phyloP scores from a whole-genome alignment of 495 filamentous ascomycete species.

The Articulospora tetracladia region DNA sequence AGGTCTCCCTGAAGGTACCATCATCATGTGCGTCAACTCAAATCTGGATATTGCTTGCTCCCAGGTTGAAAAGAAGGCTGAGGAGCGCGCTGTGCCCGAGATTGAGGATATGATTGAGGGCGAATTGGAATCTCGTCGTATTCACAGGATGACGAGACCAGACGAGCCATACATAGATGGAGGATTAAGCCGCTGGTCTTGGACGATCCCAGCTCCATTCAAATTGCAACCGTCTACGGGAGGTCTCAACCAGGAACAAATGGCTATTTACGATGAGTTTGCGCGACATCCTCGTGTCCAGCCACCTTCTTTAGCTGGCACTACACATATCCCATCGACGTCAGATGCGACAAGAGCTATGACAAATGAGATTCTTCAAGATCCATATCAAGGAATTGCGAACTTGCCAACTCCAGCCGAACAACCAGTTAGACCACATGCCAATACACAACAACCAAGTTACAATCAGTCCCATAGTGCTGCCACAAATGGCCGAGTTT shows the following conservation, averaged over 20 bases:
- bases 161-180: conserved; percentile 81
- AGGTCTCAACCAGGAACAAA: conserved; percentile 86
- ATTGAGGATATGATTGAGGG: conserved; percentile 86
- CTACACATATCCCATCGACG: conserved; percentile 40
- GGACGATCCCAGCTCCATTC: conserved; percentile 86
- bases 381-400: conserved; percentile 72
- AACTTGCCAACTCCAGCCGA: conserved; percentile 78
- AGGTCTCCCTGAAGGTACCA: conserved; percentile 79
- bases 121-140: conserved; percentile 68
- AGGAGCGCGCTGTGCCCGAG: conserved; percentile 86
- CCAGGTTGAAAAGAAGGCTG: conserved; percentile 90
- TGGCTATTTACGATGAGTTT: conserved; percentile 96
- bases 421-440: conserved; percentile 69
- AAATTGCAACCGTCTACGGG: conserved; percentile 60
- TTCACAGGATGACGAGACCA: conserved; percentile 64
- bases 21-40: conserved; percentile 97
- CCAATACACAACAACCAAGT: conserved; percentile 55
- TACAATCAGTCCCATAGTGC: conserved; percentile 44
- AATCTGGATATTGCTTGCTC: conserved; percentile 91
- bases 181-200: conserved; percentile 76
- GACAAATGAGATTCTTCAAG: conserved; percentile 73
- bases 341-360: conserved; percentile 50
- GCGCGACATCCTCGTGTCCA: conserved; percentile 64
- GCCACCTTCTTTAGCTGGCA: conserved; percentile 35
- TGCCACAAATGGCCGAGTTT: conserved; percentile 18